phyloP scores from a whole-genome alignment of 495 filamentous ascomycete genomes.

The Neurospora tetraspora region DNA sequence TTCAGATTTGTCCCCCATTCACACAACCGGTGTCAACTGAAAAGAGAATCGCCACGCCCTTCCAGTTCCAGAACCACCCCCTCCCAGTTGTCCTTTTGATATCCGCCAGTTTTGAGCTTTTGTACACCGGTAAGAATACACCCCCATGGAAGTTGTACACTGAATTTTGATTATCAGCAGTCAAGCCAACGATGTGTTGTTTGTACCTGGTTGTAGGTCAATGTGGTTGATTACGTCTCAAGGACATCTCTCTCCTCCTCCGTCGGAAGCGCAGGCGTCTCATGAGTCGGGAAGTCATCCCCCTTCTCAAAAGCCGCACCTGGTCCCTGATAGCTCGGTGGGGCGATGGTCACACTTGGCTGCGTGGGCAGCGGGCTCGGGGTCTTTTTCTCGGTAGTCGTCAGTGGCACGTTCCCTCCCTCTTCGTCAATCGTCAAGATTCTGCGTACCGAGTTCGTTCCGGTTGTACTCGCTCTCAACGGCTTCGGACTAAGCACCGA shows the following conservation, averaged over 20 bases:
- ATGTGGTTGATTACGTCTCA: conserved; percentile 18
- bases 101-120: background rate
- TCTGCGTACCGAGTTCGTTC: conserved; percentile 20
- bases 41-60: background rate
- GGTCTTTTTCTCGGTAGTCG: conserved; percentile 1
- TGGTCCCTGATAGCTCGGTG: conserved; percentile 38
- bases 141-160: background rate
- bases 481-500: conserved; percentile 30
- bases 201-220: background rate
- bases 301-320: conserved; percentile 37
- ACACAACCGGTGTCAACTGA: background rate
- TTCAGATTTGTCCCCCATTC: background rate
- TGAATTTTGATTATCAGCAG: background rate
- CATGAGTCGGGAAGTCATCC: conserved; percentile 24
- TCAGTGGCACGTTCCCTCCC: conserved; percentile 8
- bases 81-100: background rate
- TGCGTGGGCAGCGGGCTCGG: conserved; percentile 1
- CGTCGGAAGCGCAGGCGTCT: conserved; percentile 27
- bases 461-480: conserved; percentile 23
- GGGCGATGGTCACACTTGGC: conserved; percentile 9
- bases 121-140: background rate
- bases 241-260: conserved; percentile 35
- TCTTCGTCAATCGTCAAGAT: conserved; percentile 14
- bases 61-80: background rate
- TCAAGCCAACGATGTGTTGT: background rate